A percentile compares a stretch with the other conserved stretches of the same genome.
These are phyloP conservation scores for Pyrenophora graminea DNA, from an alignment of 2,329 filamentous ascomycete species.

Conservation along the genomic window DNA sequence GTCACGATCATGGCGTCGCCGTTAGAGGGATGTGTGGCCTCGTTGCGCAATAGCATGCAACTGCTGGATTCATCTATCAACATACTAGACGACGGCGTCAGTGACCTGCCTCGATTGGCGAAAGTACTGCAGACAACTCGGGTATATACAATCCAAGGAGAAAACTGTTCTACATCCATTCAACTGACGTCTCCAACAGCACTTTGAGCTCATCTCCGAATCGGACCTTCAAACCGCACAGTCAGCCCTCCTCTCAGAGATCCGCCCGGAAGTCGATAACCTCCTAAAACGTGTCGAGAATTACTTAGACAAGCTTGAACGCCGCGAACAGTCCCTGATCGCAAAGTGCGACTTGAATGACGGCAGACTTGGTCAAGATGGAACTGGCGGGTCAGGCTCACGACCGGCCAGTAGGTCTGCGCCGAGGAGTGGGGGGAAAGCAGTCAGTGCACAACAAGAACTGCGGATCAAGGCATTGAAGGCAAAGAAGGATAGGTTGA, in stretches of 20 bases:
- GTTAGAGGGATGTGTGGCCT: conserved; percentile 64
- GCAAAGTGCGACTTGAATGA: conserved; percentile 83
- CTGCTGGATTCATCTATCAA: conserved; percentile 66
- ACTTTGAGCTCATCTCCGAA: conserved; percentile 91
- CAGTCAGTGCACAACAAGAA: conserved; percentile 54
- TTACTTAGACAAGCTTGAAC: conserved; percentile 79
- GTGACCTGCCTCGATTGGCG: conserved; percentile 65
- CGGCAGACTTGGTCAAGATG: conserved; percentile 61
- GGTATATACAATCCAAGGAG: conserved; percentile 47
- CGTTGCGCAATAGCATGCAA: conserved; percentile 63
- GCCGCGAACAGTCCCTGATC: conserved; percentile 81
- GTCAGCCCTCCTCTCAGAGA: conserved; percentile 81
- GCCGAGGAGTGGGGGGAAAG: conserved; percentile 34
- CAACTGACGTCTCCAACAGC: conserved; percentile 54
- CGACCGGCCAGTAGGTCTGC: conserved; percentile 29
- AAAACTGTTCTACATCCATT: background rate
- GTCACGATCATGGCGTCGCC: conserved; percentile 42
- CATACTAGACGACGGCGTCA: conserved; percentile 65
- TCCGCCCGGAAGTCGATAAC: conserved; percentile 80
- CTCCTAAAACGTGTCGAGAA: conserved; percentile 81
- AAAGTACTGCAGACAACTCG: conserved; percentile 67
- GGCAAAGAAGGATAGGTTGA: conserved; percentile 82
- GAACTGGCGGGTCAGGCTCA: conserved; percentile 27
- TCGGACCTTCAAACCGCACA: conserved; percentile 81
- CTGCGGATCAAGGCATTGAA: conserved; percentile 68